phyloP scores from a whole-genome alignment of 805 yeast species.

The Saccharomycopsis capsularis region DNA sequence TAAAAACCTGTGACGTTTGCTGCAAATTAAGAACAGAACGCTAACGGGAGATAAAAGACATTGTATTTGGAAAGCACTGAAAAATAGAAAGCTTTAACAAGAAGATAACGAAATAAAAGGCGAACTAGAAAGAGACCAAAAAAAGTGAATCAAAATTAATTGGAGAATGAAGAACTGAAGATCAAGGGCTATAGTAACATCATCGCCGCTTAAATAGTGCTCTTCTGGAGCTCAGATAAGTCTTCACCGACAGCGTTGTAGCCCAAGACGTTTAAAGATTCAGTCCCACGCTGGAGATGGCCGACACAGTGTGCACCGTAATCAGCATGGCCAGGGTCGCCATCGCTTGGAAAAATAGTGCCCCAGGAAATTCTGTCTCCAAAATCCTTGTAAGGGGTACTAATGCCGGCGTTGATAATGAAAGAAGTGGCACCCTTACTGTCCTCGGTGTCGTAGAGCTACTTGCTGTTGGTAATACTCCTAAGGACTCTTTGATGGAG shows the following conservation, averaged over 20 bases:
- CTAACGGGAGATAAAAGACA: not conserved
- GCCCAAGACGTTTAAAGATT: constrained; percentile 51
- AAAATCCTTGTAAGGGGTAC: constrained; percentile 47
- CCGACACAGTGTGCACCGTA: constrained; percentile 67
- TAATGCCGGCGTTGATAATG: constrained; percentile 50
- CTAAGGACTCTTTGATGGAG: constrained; percentile 56
- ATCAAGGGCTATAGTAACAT: not conserved
- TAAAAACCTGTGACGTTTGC: too few species aligned
- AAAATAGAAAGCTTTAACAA: not conserved
- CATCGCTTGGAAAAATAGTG: constrained; percentile 39
- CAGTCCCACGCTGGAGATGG: constrained; percentile 40
- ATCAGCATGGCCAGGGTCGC: constrained; percentile 50
- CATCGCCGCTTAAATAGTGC: not conserved
- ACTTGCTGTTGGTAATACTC: constrained; percentile 42
- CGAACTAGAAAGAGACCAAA: not conserved
- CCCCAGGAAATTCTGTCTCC: constrained; percentile 59
- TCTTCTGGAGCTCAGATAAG: constrained; percentile 44
- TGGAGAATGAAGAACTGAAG: not conserved
- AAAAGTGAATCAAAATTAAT: not conserved
- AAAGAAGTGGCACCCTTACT: constrained; percentile 54
- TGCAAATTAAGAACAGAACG: not conserved
- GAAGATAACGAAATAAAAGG: not conserved
- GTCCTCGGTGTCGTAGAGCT: constrained; percentile 51
- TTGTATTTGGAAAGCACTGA: not conserved
- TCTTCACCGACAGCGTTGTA: constrained; percentile 56